Evolutionary conservation across 2,329 filamentous ascomycete species (phyloP).

Genomic region (Exophiala alcalophila): DNA sequence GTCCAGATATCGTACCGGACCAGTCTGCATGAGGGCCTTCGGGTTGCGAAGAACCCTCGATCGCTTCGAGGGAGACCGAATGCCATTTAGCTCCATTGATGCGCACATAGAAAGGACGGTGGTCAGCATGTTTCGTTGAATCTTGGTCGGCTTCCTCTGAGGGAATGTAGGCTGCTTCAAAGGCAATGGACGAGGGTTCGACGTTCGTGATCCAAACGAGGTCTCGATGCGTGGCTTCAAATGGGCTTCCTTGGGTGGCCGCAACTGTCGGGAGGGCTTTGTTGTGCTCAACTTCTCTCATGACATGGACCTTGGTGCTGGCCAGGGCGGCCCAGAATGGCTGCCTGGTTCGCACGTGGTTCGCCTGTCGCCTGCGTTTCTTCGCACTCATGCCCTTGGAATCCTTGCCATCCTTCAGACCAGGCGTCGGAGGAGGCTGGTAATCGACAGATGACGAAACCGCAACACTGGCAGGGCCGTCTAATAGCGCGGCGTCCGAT

Average conservation of each 20-base stretch:
- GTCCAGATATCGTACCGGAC: constrained; percentile 62
- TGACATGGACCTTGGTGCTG: constrained; percentile 93
- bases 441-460: constrained; percentile 43
- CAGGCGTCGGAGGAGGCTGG: constrained; percentile 51
- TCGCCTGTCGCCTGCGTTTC: constrained; percentile 86
- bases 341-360: constrained; percentile 84
- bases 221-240: constrained; percentile 40
- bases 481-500: constrained; percentile 43
- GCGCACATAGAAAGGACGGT: constrained; percentile 63
- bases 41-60: constrained; percentile 44
- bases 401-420: constrained; percentile 53
- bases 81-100: constrained; percentile 65
- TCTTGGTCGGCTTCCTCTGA: constrained; percentile 34
- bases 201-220: constrained; percentile 48
- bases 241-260: constrained; percentile 21
- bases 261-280: constrained; percentile 37
- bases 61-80: constrained; percentile 54
- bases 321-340: constrained; percentile 92
- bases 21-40: constrained; percentile 49
- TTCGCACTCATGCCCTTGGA: constrained; percentile 62
- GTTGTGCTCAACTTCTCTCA: constrained; percentile 85
- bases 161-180: constrained; percentile 44
- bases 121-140: constrained; percentile 31
- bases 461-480: constrained; percentile 41
- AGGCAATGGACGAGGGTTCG: constrained; percentile 47